Evolutionary conservation across 2,329 filamentous ascomycete genomes (phyloP).

Genomic region (Neonectria faginata): DNA sequence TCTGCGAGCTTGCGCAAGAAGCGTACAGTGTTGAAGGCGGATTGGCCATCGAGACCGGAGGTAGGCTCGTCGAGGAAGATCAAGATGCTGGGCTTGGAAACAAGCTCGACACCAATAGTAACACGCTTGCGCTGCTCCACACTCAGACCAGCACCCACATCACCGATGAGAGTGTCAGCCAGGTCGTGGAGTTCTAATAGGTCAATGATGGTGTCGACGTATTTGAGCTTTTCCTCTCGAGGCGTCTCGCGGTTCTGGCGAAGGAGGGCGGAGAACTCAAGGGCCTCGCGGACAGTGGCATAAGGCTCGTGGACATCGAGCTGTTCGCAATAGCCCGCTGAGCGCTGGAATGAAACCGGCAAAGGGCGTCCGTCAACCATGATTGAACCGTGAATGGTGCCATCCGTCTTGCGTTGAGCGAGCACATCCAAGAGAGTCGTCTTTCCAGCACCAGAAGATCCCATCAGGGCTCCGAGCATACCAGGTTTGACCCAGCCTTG

Average conservation of each 20-base stretch:
- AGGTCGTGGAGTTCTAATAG: slow-evolving; percentile 63
- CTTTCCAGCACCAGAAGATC: slow-evolving; percentile 84
- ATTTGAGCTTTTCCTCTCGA: slow-evolving; percentile 76
- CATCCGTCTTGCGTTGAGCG: slow-evolving; percentile 82
- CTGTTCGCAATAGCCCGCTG: slow-evolving; percentile 84
- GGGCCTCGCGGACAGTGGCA: slow-evolving; percentile 80
- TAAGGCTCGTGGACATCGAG: slow-evolving; percentile 82
- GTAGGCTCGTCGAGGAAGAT: slow-evolving; percentile 74
- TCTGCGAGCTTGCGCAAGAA: slow-evolving; percentile 75
- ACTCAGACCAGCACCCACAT: slow-evolving; percentile 64
- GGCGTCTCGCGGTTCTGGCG: slow-evolving; percentile 75
- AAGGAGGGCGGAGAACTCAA: slow-evolving; percentile 79
- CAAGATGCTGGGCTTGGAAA: slow-evolving; percentile 69
- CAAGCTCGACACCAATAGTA: slow-evolving; percentile 71
- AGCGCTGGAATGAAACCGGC: slow-evolving; percentile 80
- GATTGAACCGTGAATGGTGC: slow-evolving; percentile 79
- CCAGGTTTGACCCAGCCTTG: slow-evolving; percentile 88
- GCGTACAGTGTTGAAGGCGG: slow-evolving; percentile 73
- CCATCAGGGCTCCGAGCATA: slow-evolving; percentile 83
- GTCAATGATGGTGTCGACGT: slow-evolving; percentile 84
- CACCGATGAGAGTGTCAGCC: slow-evolving; percentile 61
- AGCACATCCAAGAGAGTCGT: slow-evolving; percentile 87
- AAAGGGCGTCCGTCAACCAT: slow-evolving; percentile 79
- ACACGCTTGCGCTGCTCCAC: slow-evolving; percentile 67
- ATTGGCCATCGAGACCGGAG: slow-evolving; percentile 75